phyloP scores from a whole-genome alignment of 1,284 basidiomycete genomes.

The Pyrrhoderma noxium region DNA sequence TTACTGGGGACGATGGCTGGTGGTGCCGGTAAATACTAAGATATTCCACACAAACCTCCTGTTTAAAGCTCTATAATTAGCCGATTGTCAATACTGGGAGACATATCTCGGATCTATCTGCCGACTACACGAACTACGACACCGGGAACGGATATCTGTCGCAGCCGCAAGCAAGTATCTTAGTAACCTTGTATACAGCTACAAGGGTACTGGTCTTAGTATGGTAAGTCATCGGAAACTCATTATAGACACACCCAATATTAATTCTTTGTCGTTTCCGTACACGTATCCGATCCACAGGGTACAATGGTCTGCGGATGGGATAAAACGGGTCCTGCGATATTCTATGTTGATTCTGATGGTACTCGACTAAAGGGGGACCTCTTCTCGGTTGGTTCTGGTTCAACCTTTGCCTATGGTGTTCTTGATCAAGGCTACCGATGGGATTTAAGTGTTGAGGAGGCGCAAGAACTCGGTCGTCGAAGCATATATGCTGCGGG shows the following conservation, averaged over 20 bases:
- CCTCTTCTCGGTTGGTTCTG: constrained; percentile 96
- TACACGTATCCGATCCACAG: constrained; percentile 33
- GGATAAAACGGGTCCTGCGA: constrained; percentile 98
- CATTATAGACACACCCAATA: not conserved
- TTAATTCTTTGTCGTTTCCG: not conserved
- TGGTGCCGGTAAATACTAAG: constrained; percentile 70
- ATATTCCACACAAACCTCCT: constrained; percentile 17
- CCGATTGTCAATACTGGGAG: constrained; percentile 95
- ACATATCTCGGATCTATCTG: constrained; percentile 99
- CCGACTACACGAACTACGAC: constrained; percentile 92
- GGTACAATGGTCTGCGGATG: constrained; percentile 99
- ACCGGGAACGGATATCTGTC: constrained; percentile 96
- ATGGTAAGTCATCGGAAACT: constrained; percentile 68
- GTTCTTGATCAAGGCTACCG: constrained; percentile 95
- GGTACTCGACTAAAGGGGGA: constrained; percentile 94
- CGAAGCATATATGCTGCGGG: constrained; percentile 96
- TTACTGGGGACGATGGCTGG: constrained; percentile 98
- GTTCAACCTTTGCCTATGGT: constrained; percentile 97
- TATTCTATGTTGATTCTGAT: constrained; percentile 99
- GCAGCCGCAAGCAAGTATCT: constrained; percentile 98
- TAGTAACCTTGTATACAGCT: constrained; percentile 94
- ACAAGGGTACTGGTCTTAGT: constrained; percentile 98
- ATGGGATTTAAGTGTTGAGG: constrained; percentile 91
- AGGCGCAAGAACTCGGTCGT: constrained; percentile 91
- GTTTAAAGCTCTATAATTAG: constrained; percentile 34